Evolutionary conservation across 345 rosid genomes (phyloP), one percentile per base, ranked within the genome.

Genomic region (Nephelium lappaceum): DNA sequence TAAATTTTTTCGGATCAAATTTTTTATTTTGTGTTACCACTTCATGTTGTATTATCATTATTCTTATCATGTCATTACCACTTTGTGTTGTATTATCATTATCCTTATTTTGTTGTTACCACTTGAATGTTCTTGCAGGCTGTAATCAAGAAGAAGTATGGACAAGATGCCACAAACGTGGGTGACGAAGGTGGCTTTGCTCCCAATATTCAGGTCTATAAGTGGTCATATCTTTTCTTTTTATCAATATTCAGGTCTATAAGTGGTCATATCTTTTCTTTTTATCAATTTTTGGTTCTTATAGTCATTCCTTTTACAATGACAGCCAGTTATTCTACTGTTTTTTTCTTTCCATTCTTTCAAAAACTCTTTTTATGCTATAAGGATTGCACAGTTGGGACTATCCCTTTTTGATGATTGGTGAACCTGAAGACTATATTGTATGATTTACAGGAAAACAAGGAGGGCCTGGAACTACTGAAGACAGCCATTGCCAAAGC

Each of bases 101-200:
- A 43, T 3, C 5, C 27, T 27, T 57, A 68, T 53, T 41, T 42
- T 75, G 63, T 67, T 68, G 45, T 63, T 57, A 47, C 68, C 60
- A 11, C 47, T 63, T 53, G n/a, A n/a, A 21, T 73, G 16, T 39
- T 60, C 24, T 74, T 78, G 5, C 81, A 89, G 91, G 81, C 87
- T 58, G 89, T 89, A 74, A 89, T 89, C 45, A 89, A 89, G 79
- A 89, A 89, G 87, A 89, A 89, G 85, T 89, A 89, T 11, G 91
- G 92, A 21, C 89, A 89, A 76, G 92, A 87, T 86, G 92, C 92
- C 42, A 89, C 91, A 55, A 87, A 87, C 75, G 92, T 89, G 67
- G 92, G 92, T 72, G 90, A 89, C 79, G 91, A 87, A 82, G 92
- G 92, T 67, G 92, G 91, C 81, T 89, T 89, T 75, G 91, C 92